Evolutionary conservation across 23 red algal genomes (phyloP).

Genomic region (Agarophyton chilense): DNA sequence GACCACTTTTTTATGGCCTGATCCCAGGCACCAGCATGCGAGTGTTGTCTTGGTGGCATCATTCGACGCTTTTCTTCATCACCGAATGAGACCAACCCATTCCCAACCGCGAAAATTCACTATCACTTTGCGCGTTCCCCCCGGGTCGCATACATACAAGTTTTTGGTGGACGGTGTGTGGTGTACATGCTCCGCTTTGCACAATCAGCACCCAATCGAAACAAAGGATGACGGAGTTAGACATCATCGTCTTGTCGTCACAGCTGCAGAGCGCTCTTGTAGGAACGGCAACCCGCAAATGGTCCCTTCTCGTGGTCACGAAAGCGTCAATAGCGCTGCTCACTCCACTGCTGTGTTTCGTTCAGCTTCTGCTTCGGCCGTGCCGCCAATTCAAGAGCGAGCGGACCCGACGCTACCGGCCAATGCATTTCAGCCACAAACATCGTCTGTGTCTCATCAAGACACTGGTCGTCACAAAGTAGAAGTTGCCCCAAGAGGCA

Average conservation of each 20-base stretch:
- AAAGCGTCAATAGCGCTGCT: background rate
- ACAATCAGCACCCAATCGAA: constrained; percentile 33
- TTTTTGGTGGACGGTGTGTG: constrained; percentile 68
- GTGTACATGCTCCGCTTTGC: constrained; percentile 23
- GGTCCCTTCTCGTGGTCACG: background rate
- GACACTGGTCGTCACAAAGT: constrained; percentile 31
- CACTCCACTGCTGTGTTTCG: constrained; percentile 36
- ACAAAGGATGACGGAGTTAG: constrained; percentile 44
- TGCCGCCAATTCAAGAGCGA: constrained; percentile 18
- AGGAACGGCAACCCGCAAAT: background rate
- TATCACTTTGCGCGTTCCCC: constrained; percentile 25
- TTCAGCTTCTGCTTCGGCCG: constrained; percentile 40
- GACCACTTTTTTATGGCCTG: constrained; percentile 49
- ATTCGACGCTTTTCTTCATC: constrained; percentile 63
- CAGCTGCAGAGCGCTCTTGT: background rate
- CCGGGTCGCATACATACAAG: constrained; percentile 59
- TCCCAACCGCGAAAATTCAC: background rate
- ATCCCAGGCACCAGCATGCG: background rate
- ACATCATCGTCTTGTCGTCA: constrained; percentile 41
- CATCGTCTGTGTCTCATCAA: constrained; percentile 15
- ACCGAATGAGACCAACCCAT: constrained; percentile 23
- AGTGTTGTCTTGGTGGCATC: constrained; percentile 46
- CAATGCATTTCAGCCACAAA: constrained; percentile 16
- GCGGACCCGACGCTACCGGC: background rate
- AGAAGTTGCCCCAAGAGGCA: constrained; percentile 29